Evolutionary conservation across 169 alveolate genomes (phyloP).

Genomic region (Plasmodium billcollinsi): DNA sequence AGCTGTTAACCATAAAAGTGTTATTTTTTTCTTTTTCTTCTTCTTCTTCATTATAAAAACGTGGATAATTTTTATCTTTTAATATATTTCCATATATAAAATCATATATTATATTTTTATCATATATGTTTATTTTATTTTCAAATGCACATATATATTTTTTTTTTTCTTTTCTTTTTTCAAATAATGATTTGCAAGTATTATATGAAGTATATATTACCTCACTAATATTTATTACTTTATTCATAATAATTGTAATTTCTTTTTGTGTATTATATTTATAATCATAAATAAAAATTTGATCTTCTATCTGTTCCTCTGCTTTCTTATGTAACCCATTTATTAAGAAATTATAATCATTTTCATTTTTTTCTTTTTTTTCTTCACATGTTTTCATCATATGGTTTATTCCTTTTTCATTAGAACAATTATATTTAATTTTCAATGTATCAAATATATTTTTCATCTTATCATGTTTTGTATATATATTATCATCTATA

Average conservation of each 20-base stretch:
- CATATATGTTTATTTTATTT: conserved; percentile 11
- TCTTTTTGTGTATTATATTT: neutral
- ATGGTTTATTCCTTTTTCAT: neutral
- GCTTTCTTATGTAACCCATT: too few relatives aligned
- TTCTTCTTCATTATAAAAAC: too few relatives aligned
- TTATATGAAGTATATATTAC: neutral
- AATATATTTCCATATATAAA: conserved; percentile 30
- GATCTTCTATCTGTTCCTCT: too few relatives aligned
- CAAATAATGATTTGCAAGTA: neutral
- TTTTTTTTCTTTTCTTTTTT: neutral
- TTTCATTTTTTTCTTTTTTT: conserved; percentile 5
- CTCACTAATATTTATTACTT: conserved; percentile 8
- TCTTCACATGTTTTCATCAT: neutral
- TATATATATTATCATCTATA: conserved; percentile 14
- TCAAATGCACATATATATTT: neutral
- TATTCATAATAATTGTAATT: neutral
- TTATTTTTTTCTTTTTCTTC: neutral
- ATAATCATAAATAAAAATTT: conserved; percentile 37
- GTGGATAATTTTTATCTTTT: conserved; percentile 2
- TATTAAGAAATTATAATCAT: neutral
- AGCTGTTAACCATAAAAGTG: neutral
- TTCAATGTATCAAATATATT: conserved; percentile 3
- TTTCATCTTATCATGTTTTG: conserved; percentile 8
- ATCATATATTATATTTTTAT: conserved; percentile 34
- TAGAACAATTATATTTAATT: neutral